These are phyloP conservation scores for Quaeritorhiza haematococci DNA, from an alignment of 371 early-diverging fungal genomes.

Conservation along the genomic window DNA sequence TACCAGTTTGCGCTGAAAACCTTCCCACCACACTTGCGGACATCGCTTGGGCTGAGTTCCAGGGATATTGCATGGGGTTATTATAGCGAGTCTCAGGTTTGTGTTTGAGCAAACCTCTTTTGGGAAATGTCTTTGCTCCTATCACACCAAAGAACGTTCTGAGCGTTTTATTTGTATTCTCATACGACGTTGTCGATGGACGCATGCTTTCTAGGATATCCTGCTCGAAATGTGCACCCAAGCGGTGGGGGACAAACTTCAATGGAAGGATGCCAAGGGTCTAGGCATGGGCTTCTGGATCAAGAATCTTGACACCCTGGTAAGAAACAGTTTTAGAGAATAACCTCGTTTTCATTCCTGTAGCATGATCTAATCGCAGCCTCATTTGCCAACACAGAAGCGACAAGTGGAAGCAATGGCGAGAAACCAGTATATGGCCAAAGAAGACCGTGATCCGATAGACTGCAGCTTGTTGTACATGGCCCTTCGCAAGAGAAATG, in stretches of 20 bases:
- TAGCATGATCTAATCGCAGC: too few relatives aligned
- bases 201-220: slow-evolving; percentile 55
- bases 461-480: slow-evolving; percentile 81
- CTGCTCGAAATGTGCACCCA: slow-evolving; percentile 62
- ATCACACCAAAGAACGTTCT: background rate
- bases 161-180: too few relatives aligned
- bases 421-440: slow-evolving; percentile 75
- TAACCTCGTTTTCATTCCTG: too few relatives aligned
- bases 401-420: slow-evolving; percentile 77
- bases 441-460: slow-evolving; percentile 70
- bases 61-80: slow-evolving; percentile 83
- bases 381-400: slow-evolving; percentile 23
- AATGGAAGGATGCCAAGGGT: slow-evolving; percentile 74
- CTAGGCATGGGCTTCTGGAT: slow-evolving; percentile 87
- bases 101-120: background rate
- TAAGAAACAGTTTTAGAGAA: too few relatives aligned
- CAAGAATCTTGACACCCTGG: slow-evolving; percentile 66
- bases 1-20: slow-evolving; percentile 55
- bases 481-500: slow-evolving; percentile 76
- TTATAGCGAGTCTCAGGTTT: slow-evolving; percentile 83
- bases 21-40: slow-evolving; percentile 29
- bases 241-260: slow-evolving; percentile 57
- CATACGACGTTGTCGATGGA: too few relatives aligned
- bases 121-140: slow-evolving; percentile 10
- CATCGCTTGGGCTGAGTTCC: slow-evolving; percentile 45